Evolutionary conservation across 179 eudicot species (phyloP).

Genomic region (Patellifolia procumbens): DNA sequence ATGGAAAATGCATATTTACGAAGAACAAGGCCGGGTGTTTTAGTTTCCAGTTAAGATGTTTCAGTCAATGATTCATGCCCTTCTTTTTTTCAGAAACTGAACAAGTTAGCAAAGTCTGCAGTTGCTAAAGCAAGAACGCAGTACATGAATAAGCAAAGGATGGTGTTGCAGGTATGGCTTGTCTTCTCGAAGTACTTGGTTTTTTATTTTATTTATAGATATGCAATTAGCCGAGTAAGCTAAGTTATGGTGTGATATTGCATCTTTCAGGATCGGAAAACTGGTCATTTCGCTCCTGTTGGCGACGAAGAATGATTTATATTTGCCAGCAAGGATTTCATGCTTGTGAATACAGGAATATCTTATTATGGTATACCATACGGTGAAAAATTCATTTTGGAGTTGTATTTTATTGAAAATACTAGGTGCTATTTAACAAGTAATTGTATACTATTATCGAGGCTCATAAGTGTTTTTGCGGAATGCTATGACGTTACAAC

Average conservation of each 20-base stretch:
- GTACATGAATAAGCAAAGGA: slow-evolving; percentile 75
- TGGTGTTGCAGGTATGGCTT: slow-evolving; percentile 53
- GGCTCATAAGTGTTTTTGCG: no score
- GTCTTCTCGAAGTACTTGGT: background rate
- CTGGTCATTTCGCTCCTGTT: slow-evolving; percentile 35
- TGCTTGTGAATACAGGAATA: background rate
- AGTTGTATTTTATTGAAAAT: background rate
- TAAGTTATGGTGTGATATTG: background rate
- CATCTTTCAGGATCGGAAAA: slow-evolving; percentile 30
- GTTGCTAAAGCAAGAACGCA: slow-evolving; percentile 84
- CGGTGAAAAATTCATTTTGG: background rate
- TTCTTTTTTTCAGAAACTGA: slow-evolving; percentile 56
- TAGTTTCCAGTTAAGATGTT: background rate
- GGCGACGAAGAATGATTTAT: slow-evolving; percentile 25
- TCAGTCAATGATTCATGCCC: background rate
- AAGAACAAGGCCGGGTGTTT: background rate
- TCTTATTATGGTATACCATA: background rate
- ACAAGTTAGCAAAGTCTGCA: slow-evolving; percentile 80
- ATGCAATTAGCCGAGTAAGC: background rate
- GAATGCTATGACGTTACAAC: no score
- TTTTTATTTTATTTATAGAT: background rate
- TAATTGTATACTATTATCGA: no score
- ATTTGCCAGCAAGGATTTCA: background rate
- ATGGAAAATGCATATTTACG: no score
- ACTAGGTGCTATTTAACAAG: no score